phyloP scores from a whole-genome alignment of 495 filamentous ascomycete species.

The Xylaria sp. region DNA sequence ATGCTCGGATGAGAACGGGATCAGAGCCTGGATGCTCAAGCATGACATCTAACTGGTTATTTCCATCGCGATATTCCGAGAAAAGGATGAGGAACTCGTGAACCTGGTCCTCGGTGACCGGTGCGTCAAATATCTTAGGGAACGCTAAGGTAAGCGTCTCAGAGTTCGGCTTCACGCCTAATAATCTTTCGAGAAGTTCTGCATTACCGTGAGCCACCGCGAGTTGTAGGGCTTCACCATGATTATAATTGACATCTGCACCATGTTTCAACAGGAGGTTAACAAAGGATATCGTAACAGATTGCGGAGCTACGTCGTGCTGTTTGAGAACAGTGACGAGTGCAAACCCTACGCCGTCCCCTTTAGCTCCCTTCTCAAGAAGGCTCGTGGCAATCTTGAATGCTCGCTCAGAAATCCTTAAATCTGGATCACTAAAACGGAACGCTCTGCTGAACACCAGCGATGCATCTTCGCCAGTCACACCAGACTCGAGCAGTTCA shows the following conservation, averaged over 20 bases:
- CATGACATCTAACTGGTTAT: constrained; percentile 51
- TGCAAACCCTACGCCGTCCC: constrained; percentile 47
- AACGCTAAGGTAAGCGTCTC: constrained; percentile 51
- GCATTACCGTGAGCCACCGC: constrained; percentile 49
- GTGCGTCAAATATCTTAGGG: constrained; percentile 49
- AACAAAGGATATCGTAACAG: constrained; percentile 45
- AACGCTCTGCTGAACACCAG: constrained; percentile 51
- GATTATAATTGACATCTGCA: constrained; percentile 49
- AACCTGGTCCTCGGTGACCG: constrained; percentile 45
- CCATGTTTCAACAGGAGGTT: constrained; percentile 44
- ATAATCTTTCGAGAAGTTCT: constrained; percentile 46
- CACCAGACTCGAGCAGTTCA: constrained; percentile 43
- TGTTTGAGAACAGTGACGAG: constrained; percentile 45
- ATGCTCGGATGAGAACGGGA: constrained; percentile 51
- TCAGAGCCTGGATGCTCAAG: constrained; percentile 39
- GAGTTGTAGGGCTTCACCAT: constrained; percentile 50
- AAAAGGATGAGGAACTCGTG: constrained; percentile 50
- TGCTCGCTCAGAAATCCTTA: constrained; percentile 50
- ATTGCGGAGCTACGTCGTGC: constrained; percentile 40
- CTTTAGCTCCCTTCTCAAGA: constrained; percentile 50
- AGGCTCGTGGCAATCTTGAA: constrained; percentile 48
- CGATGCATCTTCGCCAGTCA: constrained; percentile 45
- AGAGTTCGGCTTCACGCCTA: constrained; percentile 47
- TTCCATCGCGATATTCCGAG: constrained; percentile 48
- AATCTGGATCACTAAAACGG: constrained; percentile 34